A percentile compares a stretch with the other conserved stretches of the same genome.
These are phyloP conservation scores for Grosmannia clavigera DNA, from an alignment of 2,329 filamentous ascomycete genomes.

Conservation along the genomic window DNA sequence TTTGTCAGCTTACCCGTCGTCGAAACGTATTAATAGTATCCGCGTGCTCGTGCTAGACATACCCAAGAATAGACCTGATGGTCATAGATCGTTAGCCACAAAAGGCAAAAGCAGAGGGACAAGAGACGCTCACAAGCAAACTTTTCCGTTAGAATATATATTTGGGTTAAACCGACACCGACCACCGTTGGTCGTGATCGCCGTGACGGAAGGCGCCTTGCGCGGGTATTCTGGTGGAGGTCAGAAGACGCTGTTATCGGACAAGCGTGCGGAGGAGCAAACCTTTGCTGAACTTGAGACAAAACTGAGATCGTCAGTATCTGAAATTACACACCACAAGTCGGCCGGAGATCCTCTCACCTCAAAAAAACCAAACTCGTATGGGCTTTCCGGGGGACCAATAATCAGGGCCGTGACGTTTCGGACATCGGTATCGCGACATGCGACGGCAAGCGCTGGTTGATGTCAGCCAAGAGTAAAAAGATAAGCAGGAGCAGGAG, in stretches of 20 bases:
- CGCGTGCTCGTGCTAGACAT: slow-evolving; percentile 16
- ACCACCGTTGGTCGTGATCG: slow-evolving; percentile 79
- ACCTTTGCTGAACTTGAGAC: slow-evolving; percentile 67
- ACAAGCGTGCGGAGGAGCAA: slow-evolving; percentile 6
- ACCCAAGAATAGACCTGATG: slow-evolving; percentile 72
- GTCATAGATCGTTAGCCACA: neutral
- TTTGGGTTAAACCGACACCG: slow-evolving; percentile 91
- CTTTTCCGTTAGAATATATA: slow-evolving; percentile 82
- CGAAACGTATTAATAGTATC: neutral
- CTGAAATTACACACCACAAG: slow-evolving; percentile 1
- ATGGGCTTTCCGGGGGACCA: slow-evolving; percentile 86
- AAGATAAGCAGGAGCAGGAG: too few species aligned
- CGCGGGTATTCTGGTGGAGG: slow-evolving; percentile 63
- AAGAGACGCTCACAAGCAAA: slow-evolving; percentile 59
- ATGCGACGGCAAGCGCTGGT: slow-evolving; percentile 73
- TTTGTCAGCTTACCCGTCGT: slow-evolving; percentile 7
- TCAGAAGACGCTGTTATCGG: neutral
- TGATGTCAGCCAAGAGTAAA: neutral
- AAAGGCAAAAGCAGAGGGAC: slow-evolving; percentile 53
- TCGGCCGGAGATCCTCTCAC: slow-evolving; percentile 30
- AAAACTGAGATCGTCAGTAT: slow-evolving; percentile 42
- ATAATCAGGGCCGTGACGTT: slow-evolving; percentile 80
- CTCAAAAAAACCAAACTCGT: slow-evolving; percentile 96
- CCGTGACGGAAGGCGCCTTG: slow-evolving; percentile 48
- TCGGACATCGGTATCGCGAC: slow-evolving; percentile 76